Evolutionary conservation across 2,329 filamentous ascomycete species (phyloP).

Genomic region (Coleophoma cylindrospora): DNA sequence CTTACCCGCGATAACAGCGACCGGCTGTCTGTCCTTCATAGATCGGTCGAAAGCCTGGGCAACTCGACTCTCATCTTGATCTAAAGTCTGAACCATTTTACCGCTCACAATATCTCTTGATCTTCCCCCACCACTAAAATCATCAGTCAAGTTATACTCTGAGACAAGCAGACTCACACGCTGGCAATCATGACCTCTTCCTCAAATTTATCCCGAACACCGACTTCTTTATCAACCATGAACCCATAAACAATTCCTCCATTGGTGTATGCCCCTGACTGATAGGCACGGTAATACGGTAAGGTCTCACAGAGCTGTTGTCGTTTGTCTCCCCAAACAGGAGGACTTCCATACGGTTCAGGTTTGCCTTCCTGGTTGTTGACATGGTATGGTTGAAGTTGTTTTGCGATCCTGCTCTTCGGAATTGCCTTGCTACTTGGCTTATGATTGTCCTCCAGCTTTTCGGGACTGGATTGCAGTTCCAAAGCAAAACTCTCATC

Average conservation of each 20-base stretch:
- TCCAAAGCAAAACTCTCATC: background rate
- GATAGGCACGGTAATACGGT: conserved; percentile 55
- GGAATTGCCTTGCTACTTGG: background rate
- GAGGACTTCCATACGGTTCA: conserved; percentile 29
- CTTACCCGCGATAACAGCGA: conserved; percentile 52
- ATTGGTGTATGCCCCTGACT: conserved; percentile 52
- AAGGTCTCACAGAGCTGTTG: conserved; percentile 60
- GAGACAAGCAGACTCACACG: conserved; percentile 39
- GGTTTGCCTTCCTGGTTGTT: conserved; percentile 12
- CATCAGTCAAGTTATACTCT: background rate
- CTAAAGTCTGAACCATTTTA: conserved; percentile 37
- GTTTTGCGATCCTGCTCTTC: background rate
- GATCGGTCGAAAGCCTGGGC: conserved; percentile 39
- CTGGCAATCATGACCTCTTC: conserved; percentile 59
- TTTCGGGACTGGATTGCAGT: background rate
- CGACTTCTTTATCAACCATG: conserved; percentile 51
- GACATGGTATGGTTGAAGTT: conserved; percentile 2
- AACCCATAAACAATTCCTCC: conserved; percentile 48
- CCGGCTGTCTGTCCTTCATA: conserved; percentile 38
- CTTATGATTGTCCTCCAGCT: background rate
- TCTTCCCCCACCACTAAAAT: conserved; percentile 47
- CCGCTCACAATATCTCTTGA: conserved; percentile 35
- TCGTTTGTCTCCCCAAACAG: conserved; percentile 51
- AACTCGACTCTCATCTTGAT: conserved; percentile 35
- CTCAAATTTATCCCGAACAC: conserved; percentile 51